These are phyloP conservation scores for Blastocystis sp. DNA, from an alignment of 352 stramenopile species.

Conservation along the genomic window DNA sequence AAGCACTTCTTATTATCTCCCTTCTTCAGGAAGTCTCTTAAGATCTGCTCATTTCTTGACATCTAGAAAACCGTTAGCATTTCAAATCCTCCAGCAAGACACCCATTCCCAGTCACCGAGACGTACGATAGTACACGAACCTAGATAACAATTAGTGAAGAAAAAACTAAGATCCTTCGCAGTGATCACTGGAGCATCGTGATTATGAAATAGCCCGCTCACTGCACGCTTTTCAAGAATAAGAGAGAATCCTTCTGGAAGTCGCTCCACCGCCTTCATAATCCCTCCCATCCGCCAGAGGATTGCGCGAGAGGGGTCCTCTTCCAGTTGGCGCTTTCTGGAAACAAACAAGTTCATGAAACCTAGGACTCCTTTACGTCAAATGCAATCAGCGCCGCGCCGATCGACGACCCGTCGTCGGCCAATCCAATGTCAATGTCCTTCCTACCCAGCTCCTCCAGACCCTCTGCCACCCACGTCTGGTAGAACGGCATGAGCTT, in stretches of 20 bases:
- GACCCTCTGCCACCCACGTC: constrained; percentile 22
- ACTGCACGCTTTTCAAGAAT: background rate
- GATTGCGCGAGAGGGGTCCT: background rate
- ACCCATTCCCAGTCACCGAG: background rate
- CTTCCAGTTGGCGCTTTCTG: background rate
- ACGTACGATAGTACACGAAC: background rate
- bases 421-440: constrained; percentile 59
- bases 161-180: constrained; percentile 5
- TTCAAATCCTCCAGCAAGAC: background rate
- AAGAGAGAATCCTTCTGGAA: background rate
- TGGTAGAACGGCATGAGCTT: constrained; percentile 72
- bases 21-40: constrained; percentile 69
- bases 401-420: constrained; percentile 64
- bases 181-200: background rate
- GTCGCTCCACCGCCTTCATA: no score
- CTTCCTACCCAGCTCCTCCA: constrained; percentile 35
- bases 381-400: constrained; percentile 64
- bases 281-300: no score
- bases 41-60: constrained; percentile 66
- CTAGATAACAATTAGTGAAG: constrained; percentile 17
- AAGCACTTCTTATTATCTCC: constrained; percentile 70
- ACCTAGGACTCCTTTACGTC: background rate
- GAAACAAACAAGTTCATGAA: background rate
- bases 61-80: constrained; percentile 50
- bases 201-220: background rate